Conservation (phyloP, 2,329 filamentous ascomycete genomes). For the Colletotrichum coccodes region DNA sequence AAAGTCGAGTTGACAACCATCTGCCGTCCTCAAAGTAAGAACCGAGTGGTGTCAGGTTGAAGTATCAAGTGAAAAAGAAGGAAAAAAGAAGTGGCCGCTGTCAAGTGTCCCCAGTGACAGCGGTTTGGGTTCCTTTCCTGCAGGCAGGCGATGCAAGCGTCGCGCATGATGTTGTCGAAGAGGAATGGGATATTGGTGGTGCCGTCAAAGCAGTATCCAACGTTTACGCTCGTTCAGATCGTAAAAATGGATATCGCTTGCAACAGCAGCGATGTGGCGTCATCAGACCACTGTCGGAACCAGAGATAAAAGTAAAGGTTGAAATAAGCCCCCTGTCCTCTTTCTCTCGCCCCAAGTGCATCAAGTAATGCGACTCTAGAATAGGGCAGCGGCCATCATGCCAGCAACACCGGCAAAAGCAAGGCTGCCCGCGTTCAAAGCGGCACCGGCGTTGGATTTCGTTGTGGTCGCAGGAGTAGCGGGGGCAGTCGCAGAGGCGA, state of each 20-base stretch:
- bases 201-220: constrained; percentile 16
- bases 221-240: constrained; percentile 21
- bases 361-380: constrained; percentile 52
- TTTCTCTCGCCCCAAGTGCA: background rate
- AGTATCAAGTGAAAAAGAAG: constrained; percentile 3
- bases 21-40: background rate
- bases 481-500: constrained; percentile 31
- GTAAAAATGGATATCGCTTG: constrained; percentile 18
- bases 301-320: constrained; percentile 19
- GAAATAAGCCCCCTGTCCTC: background rate
- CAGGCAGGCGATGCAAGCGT: constrained; percentile 30
- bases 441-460: constrained; percentile 41
- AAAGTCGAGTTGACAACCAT: constrained; percentile 1
- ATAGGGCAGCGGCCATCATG: constrained; percentile 59
- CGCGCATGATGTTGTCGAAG: constrained; percentile 22
- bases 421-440: constrained; percentile 54
- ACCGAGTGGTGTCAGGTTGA: background rate
- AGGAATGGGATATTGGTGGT: constrained; percentile 23
- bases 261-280: background rate
- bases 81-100: constrained; percentile 21
- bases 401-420: constrained; percentile 61
- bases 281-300: background rate
- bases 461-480: constrained; percentile 37
- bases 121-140: constrained; percentile 29
- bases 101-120: constrained; percentile 24